A percentile compares a stretch with the other conserved stretches of the same genome.
These are phyloP conservation scores for Arachnopeziza araneosa DNA, from an alignment of 2,329 filamentous ascomycete species.

Conservation along the genomic window DNA sequence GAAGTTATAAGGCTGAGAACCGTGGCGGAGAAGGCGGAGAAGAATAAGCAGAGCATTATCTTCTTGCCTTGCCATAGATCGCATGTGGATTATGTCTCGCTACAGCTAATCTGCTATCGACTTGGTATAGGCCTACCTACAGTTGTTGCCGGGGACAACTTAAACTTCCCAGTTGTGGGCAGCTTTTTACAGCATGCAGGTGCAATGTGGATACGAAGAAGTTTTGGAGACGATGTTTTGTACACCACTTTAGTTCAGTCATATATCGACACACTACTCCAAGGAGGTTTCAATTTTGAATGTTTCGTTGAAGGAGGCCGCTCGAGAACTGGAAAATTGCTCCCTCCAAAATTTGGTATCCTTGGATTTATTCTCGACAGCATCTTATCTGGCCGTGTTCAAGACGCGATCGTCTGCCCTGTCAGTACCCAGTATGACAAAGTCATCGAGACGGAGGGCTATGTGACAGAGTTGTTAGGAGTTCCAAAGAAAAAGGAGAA, in stretches of 20 bases:
- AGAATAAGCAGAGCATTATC: constrained; percentile 90
- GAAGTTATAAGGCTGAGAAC: constrained; percentile 79
- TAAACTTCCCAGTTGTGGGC: constrained; percentile 89
- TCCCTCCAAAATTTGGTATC: constrained; percentile 94
- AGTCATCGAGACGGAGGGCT: constrained; percentile 95
- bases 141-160: constrained; percentile 90
- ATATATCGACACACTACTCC: constrained; percentile 88
- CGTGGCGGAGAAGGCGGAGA: constrained; percentile 76
- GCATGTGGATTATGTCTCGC: constrained; percentile 91
- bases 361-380: constrained; percentile 88
- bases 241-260: constrained; percentile 92
- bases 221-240: constrained; percentile 85
- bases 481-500: constrained; percentile 96
- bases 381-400: constrained; percentile 76
- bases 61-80: constrained; percentile 93
- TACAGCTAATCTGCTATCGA: constrained; percentile 93
- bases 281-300: constrained; percentile 89
- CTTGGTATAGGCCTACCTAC: constrained; percentile 83
- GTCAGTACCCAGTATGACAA: constrained; percentile 99
- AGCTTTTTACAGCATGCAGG: constrained; percentile 89
- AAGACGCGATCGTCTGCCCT: constrained; percentile 89
- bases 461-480: constrained; percentile 88
- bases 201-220: constrained; percentile 91
- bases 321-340: constrained; percentile 85
- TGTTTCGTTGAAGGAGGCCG: constrained; percentile 97